Evolutionary conservation across 1,284 basidiomycete genomes (phyloP).

Genomic region (Malassezia yamatoensis): DNA sequence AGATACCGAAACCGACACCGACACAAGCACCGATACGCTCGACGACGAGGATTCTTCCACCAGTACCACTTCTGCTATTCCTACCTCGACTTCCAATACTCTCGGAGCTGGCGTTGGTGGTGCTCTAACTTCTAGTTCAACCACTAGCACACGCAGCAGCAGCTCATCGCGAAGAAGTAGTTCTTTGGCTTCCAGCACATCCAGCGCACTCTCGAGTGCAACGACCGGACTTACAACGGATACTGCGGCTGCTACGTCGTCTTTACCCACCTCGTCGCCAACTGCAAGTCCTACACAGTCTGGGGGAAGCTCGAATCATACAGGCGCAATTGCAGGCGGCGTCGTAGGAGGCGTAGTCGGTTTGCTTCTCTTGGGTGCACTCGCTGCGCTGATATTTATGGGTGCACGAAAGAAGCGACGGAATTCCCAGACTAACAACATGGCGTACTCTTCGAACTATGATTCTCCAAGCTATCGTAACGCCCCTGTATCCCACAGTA

Average conservation of each 20-base stretch:
- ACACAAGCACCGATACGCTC: neutral
- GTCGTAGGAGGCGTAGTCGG: slow-evolving; percentile 18
- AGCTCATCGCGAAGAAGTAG: neutral
- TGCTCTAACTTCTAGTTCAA: neutral
- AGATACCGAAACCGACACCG: neutral
- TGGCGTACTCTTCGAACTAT: neutral
- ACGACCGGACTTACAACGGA: neutral
- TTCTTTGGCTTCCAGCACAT: neutral
- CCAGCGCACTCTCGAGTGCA: neutral
- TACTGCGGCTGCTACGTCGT: neutral
- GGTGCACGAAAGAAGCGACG: slow-evolving; percentile 2
- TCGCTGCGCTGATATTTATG: neutral
- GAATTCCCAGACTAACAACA: neutral
- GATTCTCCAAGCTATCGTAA: neutral
- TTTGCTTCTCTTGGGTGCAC: neutral
- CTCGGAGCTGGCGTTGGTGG: too few relatives aligned
- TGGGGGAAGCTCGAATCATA: neutral
- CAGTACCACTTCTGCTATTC: neutral
- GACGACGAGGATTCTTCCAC: neutral
- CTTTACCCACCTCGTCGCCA: neutral
- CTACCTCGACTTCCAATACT: neutral
- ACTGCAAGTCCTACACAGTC: neutral
- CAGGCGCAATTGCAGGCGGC: slow-evolving; percentile 17
- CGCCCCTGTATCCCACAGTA: neutral
- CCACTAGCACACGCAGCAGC: neutral